Base-by-base conservation (phyloP, 257 asterid species). In the Leptodermis oblonga region DNA sequence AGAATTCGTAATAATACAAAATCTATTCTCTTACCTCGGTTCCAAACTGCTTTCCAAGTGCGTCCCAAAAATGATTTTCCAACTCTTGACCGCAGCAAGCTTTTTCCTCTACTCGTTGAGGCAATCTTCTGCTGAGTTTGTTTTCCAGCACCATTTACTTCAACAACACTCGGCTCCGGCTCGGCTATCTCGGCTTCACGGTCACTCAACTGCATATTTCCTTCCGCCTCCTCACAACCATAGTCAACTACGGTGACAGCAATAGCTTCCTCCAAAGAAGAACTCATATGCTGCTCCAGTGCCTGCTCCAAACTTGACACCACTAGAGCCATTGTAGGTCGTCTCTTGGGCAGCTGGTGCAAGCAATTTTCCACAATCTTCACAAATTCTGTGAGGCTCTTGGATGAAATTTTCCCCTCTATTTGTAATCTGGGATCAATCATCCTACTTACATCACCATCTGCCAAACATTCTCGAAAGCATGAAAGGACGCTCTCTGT, bases 251-350 rank as follows among this genome's bases (percentile, higher is more conserved):
- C 33, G 9, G 34, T 55, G 62, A 36, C 13, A 55, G n/a, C n/a
- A n/a, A n/a, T n/a, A n/a, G n/a, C n/a, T n/a, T 55, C 62, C 62
- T 2, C 36, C 62, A 13, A 55, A 25, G 17, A 17, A 25, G 62
- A 55, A 25, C 36, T 55, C 31, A 30, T 26, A 55, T 58, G 63
- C 25, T 28, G 63, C 63, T 58, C 63, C 39, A 58, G 41, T 23
- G 63, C 63, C 63, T 28, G 63, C 39, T 58, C 39, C 20, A 58
- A 39, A 58, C 3, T 58, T 14, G 63, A 30, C 63, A 58, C 63
- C 39, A 58, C 63, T 34, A 28, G 39, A 58, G 63, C 63, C 63
- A 58, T 58, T 30, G 63, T 58, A 58, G 63, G 63, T 15, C 63
- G 41, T 12, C 41, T 25, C 41, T 58, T 58, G 37, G 63, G 63